Evolutionary conservation across 441 rosid species (phyloP), one percentile per base, ranked within the genome.

Genomic region (Erysimum cheiri): DNA sequence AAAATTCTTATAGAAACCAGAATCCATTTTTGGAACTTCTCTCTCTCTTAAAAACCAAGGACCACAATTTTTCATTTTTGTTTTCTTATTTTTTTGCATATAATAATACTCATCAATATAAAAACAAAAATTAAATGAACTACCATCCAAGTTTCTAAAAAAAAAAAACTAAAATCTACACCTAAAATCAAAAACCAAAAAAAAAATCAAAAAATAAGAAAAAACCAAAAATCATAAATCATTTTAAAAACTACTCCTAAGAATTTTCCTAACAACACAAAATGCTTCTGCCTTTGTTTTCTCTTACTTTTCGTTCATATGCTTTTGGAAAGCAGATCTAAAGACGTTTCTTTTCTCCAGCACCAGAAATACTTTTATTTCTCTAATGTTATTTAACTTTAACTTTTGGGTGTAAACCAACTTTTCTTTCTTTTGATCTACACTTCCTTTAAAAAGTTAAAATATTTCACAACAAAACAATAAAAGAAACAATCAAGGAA

Each of bases 271-370:
- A 55, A 66, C 56, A 73, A 73, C 67, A 49, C 67, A 49, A 59
- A 19, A 67, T 61, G 73, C 36, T 50, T 44, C 31, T 36, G 1
- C 50, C 15, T 67, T 74, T 73, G 73, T 32, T 53, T 67, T 43
- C 63, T 67, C 36, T 52, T 53, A 74, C 64, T 52, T 67, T 41
- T 60, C 10, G 31, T 43, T 43, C 69, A 1, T 53, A 67, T 67
- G 77, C 77, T 74, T 74, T 74, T 54, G 60, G 35, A 74, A 74
- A 74, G 78, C 64, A 68, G 78, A 74, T 74, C 69, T 67, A 73
- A 73, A 73, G 64, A 67, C 48, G 7, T 5, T 22, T 67, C 54
- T 60, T 74, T 67, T 33, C 15, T 67, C 24, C 15, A 60, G 26
- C 68, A 73, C 35, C 57, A 60, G 19, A 24, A 73, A 59, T 67